phyloP scores from a whole-genome alignment of 306 rosid species.

The Datisca glomerata region DNA sequence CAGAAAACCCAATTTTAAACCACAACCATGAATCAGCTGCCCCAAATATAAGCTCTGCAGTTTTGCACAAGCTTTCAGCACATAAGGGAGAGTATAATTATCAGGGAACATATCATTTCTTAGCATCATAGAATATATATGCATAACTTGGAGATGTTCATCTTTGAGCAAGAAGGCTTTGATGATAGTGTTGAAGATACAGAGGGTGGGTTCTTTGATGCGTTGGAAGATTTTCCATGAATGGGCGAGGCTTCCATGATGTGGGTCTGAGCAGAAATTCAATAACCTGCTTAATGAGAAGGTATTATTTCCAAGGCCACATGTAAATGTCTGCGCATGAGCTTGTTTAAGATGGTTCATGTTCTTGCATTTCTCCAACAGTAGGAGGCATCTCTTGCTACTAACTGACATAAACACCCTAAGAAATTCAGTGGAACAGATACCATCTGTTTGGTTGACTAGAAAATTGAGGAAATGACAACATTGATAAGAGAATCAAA shows the following conservation, averaged over 20 bases:
- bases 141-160: slow-evolving; percentile 19
- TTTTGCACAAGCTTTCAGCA: slow-evolving; percentile 43
- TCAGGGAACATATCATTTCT: slow-evolving; percentile 32
- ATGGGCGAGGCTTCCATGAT: slow-evolving; percentile 23
- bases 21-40: slow-evolving; percentile 37
- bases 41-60: slow-evolving; percentile 21
- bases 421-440: too few species aligned
- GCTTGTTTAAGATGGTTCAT: slow-evolving; percentile 57
- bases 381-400: slow-evolving; percentile 38
- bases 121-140: slow-evolving; percentile 26
- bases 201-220: slow-evolving; percentile 47
- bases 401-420: too few species aligned
- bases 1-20: slow-evolving; percentile 42
- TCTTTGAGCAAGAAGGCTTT: slow-evolving; percentile 31
- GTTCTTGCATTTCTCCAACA: slow-evolving; percentile 51
- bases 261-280: slow-evolving; percentile 45
- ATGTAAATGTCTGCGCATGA: slow-evolving; percentile 45
- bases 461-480: too few species aligned
- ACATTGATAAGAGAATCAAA: too few species aligned
- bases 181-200: slow-evolving; percentile 51
- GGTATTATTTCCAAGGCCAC: slow-evolving; percentile 31
- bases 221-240: slow-evolving; percentile 42
- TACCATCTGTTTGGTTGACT: too few species aligned
- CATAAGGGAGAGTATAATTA: slow-evolving; percentile 52
- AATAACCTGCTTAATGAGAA: slow-evolving; percentile 56